Conservation (phyloP, 129 eudicot genomes). For the Apium graveolens region DNA sequence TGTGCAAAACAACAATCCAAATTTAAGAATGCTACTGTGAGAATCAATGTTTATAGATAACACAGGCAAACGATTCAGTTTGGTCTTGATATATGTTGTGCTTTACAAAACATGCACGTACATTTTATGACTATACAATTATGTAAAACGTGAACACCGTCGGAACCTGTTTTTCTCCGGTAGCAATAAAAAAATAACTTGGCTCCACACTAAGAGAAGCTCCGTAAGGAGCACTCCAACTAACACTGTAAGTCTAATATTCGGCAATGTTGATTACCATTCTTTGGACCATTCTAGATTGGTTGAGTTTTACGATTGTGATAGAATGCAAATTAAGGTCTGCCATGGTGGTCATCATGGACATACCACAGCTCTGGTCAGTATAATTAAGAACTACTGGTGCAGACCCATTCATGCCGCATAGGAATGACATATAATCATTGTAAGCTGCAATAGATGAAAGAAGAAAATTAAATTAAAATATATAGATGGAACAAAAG, state of each 20-base stretch:
- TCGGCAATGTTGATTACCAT: slow-evolving; percentile 56
- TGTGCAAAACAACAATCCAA: no score
- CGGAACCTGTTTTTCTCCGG: slow-evolving; percentile 62
- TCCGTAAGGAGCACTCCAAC: slow-evolving; percentile 90
- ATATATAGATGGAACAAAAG: no score
- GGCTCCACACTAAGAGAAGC: slow-evolving; percentile 72
- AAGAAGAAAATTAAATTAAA: neutral
- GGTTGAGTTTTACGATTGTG: slow-evolving; percentile 70
- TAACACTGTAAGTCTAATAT: slow-evolving; percentile 72
- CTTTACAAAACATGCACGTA: neutral
- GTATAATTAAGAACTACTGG: slow-evolving; percentile 77
- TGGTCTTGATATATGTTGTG: neutral
- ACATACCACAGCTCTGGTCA: slow-evolving; percentile 50
- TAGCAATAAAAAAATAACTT: slow-evolving; percentile 45
- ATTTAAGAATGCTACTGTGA: no score
- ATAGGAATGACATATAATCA: slow-evolving; percentile 83
- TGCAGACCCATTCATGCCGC: slow-evolving; percentile 91
- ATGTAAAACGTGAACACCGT: slow-evolving; percentile 29
- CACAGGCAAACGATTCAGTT: no score
- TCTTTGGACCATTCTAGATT: slow-evolving; percentile 49
- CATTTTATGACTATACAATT: neutral
- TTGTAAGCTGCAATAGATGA: slow-evolving; percentile 49
- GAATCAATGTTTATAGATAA: no score
- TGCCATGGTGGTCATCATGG: slow-evolving; percentile 26
- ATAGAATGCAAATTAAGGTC: slow-evolving; percentile 92